Evolutionary conservation across 2,329 filamentous ascomycete species (phyloP), one percentile per base, ranked within the genome.

Genomic region (Colletotrichum viniferum): DNA sequence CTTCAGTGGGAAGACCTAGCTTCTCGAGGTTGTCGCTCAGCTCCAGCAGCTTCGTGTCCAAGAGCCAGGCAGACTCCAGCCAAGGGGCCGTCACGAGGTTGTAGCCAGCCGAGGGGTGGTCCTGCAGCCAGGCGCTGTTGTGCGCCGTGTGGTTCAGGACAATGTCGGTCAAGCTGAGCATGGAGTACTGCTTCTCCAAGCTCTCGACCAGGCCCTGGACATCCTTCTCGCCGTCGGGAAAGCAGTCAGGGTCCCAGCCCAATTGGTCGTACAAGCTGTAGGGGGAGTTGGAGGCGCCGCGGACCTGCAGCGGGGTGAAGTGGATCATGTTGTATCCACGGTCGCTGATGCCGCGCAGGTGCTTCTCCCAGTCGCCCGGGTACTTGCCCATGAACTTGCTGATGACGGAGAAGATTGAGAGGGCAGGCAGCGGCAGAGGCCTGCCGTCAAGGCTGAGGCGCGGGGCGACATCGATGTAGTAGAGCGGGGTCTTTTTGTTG

Each of bases 291-390:
- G 97, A 99, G 60, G 89, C 90, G 73, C 97, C 97, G 75, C 97
- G 93, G 74, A 94, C 90, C 89, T 98, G 97, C 78, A 99, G 88
- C 12, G 97, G 97, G 3, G 97, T 98, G 84, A 99, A 99, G 84
- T 99, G 97, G 76, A 99, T 92, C 96, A 98, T 98, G 86, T 99
- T 99, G 89, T 99, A 99, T 61, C 96, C 96, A 76, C 97, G 91
- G 80, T 94, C 92, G 82, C 95, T 94, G 83, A 99, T 98, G 32
- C 97, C 96, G 72, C 91, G 90, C 73, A 99, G 87, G 83, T 98
- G 96, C 67, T 92, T 94, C 82, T 98, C 92, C 96, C 96, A 99
- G 81, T 98, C 95, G 18, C 89, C 89, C 0, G 96, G 95, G 82
- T 97, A 98, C 81, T 93, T 93, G 77, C 97, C 97, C 95, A 99